These are phyloP conservation scores for Rhytidiadelphus loreus DNA, from an alignment of 225 moss, liverwort and hornwort genomes.

Conservation along the genomic window DNA sequence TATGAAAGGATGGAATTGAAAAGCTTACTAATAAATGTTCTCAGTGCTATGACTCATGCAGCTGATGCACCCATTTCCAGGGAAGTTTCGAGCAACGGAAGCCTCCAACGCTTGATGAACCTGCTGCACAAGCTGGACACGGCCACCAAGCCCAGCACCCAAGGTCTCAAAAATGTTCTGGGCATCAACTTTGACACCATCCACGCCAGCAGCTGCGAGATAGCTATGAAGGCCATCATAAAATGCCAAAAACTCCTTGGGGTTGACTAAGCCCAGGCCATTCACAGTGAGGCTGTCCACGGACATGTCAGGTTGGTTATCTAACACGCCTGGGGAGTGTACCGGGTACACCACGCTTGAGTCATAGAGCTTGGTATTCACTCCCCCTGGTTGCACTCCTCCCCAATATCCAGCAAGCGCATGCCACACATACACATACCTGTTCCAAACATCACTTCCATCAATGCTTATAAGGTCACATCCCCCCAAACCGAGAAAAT, in stretches of 20 bases:
- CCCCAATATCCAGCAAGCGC: slow-evolving; percentile 98
- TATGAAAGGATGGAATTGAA: neutral
- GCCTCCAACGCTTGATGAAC: slow-evolving; percentile 72
- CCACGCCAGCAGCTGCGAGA: slow-evolving; percentile 64
- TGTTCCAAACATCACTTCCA: neutral
- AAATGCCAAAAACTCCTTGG: slow-evolving; percentile 47
- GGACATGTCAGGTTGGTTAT: slow-evolving; percentile 92
- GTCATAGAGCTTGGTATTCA: slow-evolving; percentile 50
- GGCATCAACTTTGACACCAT: slow-evolving; percentile 96
- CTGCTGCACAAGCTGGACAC: slow-evolving; percentile 71
- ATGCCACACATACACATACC: slow-evolving; percentile 98
- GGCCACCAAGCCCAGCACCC: slow-evolving; percentile 79
- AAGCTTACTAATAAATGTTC: slow-evolving; percentile 56
- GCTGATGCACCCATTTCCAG: slow-evolving; percentile 90
- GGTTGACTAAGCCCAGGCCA: slow-evolving; percentile 75
- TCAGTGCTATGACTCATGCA: slow-evolving; percentile 98
- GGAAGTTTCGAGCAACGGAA: slow-evolving; percentile 73
- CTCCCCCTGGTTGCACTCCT: slow-evolving; percentile 77
- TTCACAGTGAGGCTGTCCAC: slow-evolving; percentile 79
- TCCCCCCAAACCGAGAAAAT: neutral
- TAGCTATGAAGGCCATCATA: slow-evolving; percentile 76
- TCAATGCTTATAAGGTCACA: neutral
- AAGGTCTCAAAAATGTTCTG: slow-evolving; percentile 89
- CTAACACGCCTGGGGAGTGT: slow-evolving; percentile 66
- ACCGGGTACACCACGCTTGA: slow-evolving; percentile 70